Evolutionary conservation across 805 yeast genomes (phyloP), one percentile per base, ranked within the genome.

Genomic region (Yamadazyma tumulicola): DNA sequence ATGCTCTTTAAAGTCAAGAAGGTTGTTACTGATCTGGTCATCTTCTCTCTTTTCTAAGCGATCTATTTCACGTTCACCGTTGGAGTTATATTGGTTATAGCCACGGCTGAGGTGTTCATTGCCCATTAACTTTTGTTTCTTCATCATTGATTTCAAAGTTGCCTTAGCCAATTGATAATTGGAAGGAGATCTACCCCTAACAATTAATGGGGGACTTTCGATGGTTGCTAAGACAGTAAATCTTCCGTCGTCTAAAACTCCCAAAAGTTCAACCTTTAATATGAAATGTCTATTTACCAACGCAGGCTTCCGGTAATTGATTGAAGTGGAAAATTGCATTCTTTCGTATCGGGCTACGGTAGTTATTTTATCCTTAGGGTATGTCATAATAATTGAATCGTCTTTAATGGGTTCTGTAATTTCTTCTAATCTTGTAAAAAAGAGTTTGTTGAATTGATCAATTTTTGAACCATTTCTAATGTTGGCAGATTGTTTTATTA

Each of bases 101-200:
- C 23, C n/a, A 21, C 23, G 9, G 23, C 23, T 21, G 9, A n/a
- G 23, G n/a, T 9, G 23, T 21, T 21, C 23, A n/a, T 21, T 21
- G 23, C 9, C 9, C n/a, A n/a, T n/a, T n/a, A n/a, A n/a, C n/a
- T n/a, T n/a, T 21, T 9, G n/a, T 21, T 9, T 9, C n/a, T 21
- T 21, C 23, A 21, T 21, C 11, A 9, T 21, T n/a, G 9, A n/a
- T 21, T 21, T 21, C 11, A 21, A 21, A 21, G 9, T 21, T 9
- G 23, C 37, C 16, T 28, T 33, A 12, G 20, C 31, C 7, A 39
- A 20, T 8, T 28, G 32, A 21, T 79, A 79, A 46, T 75, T 79
- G 0, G 85, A 72, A 1, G 86, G 85, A 0, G 86, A 79, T 46
- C 86, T 62, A 2, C 86, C 85, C 39, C 86, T 61, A 5, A 80